Evolutionary conservation across 2,329 filamentous ascomycete genomes (phyloP), one percentile per base, ranked within the genome.

Genomic region (Pyrenophora tritici-repentis): DNA sequence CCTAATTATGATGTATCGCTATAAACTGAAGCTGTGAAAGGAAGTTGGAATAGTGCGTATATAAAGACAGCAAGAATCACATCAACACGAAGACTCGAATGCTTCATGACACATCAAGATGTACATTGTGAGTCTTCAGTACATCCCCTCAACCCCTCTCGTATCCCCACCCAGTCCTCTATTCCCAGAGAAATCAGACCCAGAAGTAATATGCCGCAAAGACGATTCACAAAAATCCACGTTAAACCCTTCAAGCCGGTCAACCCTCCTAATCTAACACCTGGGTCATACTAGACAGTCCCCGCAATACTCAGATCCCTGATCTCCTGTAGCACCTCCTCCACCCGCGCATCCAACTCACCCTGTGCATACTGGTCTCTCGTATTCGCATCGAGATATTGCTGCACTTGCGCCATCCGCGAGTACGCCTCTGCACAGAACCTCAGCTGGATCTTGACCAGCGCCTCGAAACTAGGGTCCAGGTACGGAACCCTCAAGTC

Each of bases 371-470:
- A 99, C 76, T 97, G 89, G 61, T 99, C 94, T 74, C 94, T 84
- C 44, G 93, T 97, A 70, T 96, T 91, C 24, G 93, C 89, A 72
- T 97, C 94, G 26, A 99, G 82, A 73, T 97, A 97, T 78, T 99
- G 94, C 78, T 99, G 94, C 50, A 99, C 95, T 79, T 99, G 95
- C 20, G 95, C 94, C 94, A 99, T 99, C 40, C 94, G 83, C 56
- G 87, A 92, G 76, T 99, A 99, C 1, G 94, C 94, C 78, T 99
- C 94, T 6, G 95, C 94, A 69, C 95, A 99, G 79, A 99, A 99
- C 32, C 94, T 84, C 67, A 99, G 76, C 78, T 99, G 94, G 62
- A 99, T 99, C 81, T 99, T 99, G 73, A 99, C 94, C 44, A 99
- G 85, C 0, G 95, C 94, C 77, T 99, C 94, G 71, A 99, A 99